Evolutionary conservation across 352 stramenopile genomes (phyloP).

Genomic region (Globisporangium apiculatum): DNA sequence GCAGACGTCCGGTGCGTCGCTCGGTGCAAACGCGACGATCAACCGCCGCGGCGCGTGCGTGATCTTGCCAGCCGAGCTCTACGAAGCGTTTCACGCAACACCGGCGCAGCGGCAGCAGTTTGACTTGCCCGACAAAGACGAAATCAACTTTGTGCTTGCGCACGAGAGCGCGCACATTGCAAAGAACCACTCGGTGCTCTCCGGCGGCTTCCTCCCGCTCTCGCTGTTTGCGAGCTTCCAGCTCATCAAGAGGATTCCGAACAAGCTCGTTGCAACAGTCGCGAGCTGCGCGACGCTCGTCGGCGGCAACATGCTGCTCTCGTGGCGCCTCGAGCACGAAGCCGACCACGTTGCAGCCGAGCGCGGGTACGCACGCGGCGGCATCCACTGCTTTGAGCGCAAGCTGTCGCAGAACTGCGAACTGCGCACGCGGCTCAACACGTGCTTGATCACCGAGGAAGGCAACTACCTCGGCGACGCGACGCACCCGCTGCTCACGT

Average conservation of each 20-base stretch:
- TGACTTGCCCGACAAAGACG: constrained; percentile 53
- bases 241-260: constrained; percentile 58
- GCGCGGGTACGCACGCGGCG: constrained; percentile 54
- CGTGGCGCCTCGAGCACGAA: constrained; percentile 76
- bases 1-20: constrained; percentile 33
- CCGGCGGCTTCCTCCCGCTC: constrained; percentile 43
- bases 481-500: constrained; percentile 67
- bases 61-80: constrained; percentile 63
- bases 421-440: constrained; percentile 46
- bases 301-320: constrained; percentile 55
- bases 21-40: constrained; percentile 39
- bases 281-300: constrained; percentile 38
- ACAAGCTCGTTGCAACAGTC: constrained; percentile 57
- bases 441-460: constrained; percentile 63
- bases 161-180: constrained; percentile 80
- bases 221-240: constrained; percentile 52
- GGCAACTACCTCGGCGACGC: constrained; percentile 82
- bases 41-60: constrained; percentile 46
- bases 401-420: constrained; percentile 71
- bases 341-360: constrained; percentile 67
- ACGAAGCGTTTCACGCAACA: constrained; percentile 69
- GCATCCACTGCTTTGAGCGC: constrained; percentile 72
- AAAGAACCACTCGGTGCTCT: constrained; percentile 72
- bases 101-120: constrained; percentile 36
- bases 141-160: constrained; percentile 80